Conservation (phyloP, 805 yeast genomes). For the Zygosaccharomyces pseudorouxii region DNA sequence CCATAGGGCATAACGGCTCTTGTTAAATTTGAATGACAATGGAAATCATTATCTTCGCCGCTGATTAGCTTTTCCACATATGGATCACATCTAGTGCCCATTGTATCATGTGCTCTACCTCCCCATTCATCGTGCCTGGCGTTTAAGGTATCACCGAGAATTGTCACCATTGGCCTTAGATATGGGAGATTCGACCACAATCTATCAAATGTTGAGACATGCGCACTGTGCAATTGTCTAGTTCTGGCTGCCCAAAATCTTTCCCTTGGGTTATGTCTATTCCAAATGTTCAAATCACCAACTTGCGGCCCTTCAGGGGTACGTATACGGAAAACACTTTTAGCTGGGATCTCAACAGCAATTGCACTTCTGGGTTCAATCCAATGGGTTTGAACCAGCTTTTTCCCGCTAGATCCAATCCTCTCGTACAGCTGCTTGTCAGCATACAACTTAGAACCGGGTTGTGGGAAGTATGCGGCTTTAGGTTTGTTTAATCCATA, state of each 20-base stretch:
- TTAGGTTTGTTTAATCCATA: slow-evolving; percentile 14
- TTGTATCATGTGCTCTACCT: slow-evolving; percentile 58
- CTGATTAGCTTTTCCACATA: slow-evolving; percentile 59
- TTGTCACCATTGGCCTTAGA: slow-evolving; percentile 58
- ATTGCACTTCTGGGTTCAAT: slow-evolving; percentile 51
- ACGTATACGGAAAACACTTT: slow-evolving; percentile 52
- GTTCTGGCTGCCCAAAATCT: slow-evolving; percentile 68
- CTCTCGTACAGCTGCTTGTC: slow-evolving; percentile 11
- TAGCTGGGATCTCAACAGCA: slow-evolving; percentile 61
- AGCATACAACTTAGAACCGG: slow-evolving; percentile 15
- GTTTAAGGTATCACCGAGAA: slow-evolving; percentile 56
- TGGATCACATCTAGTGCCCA: slow-evolving; percentile 69
- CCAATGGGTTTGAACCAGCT: slow-evolving; percentile 8
- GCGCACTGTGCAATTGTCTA: slow-evolving; percentile 51
- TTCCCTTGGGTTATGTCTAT: slow-evolving; percentile 55
- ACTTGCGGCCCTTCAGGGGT: slow-evolving; percentile 71
- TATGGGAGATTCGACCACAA: slow-evolving; percentile 66
- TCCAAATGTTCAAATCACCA: slow-evolving; percentile 65
- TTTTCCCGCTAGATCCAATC: slow-evolving; percentile 7
- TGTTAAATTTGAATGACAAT: slow-evolving; percentile 61
- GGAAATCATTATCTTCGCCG: slow-evolving; percentile 62
- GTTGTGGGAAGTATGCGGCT: slow-evolving; percentile 19
- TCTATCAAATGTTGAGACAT: slow-evolving; percentile 56
- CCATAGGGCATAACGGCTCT: slow-evolving; percentile 58
- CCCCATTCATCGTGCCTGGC: slow-evolving; percentile 61